phyloP scores from a whole-genome alignment of 768 basidiomycete species.

The Auriscalpium vulgare region DNA sequence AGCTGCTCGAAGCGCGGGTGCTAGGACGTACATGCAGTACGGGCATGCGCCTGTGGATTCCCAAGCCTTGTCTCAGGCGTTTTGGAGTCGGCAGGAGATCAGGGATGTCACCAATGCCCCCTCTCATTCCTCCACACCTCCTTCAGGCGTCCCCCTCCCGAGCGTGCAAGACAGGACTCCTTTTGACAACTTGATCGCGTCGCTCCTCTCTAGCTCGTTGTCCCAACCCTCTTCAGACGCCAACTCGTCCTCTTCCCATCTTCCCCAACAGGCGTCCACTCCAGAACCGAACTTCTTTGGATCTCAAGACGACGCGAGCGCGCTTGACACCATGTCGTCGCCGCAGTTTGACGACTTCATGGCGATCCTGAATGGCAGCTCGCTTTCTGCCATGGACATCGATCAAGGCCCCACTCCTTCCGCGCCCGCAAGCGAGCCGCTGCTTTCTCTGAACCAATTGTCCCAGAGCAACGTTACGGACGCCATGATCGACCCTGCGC shows the following conservation, averaged over 20 bases:
- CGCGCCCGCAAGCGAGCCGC: too few relatives aligned
- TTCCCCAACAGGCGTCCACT: too few relatives aligned
- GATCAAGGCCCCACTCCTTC: background rate
- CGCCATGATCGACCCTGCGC: conserved; percentile 15
- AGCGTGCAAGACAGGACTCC: conserved; percentile 19
- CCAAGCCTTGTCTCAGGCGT: background rate
- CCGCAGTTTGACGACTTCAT: conserved; percentile 2
- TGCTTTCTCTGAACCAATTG: too few relatives aligned
- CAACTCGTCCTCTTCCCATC: too few relatives aligned
- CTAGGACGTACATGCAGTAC: conserved; percentile 37
- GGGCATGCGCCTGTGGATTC: conserved; percentile 8
- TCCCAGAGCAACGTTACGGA: background rate
- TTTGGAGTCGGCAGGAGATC: background rate
- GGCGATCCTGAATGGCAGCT: conserved; percentile 45
- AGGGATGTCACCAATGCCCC: background rate
- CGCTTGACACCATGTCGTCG: background rate
- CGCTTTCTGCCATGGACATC: conserved; percentile 31
- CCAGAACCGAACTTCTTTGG: background rate
- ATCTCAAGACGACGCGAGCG: background rate
- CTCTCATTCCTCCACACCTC: background rate
- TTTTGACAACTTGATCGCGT: conserved; percentile 34
- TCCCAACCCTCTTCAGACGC: too few relatives aligned
- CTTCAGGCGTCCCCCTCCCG: background rate
- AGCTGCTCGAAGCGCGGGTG: conserved; percentile 54
- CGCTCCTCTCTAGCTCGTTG: conserved; percentile 26